These are phyloP conservation scores for Lichina pygmaea DNA, from an alignment of 495 filamentous ascomycete species.

Conservation along the genomic window DNA sequence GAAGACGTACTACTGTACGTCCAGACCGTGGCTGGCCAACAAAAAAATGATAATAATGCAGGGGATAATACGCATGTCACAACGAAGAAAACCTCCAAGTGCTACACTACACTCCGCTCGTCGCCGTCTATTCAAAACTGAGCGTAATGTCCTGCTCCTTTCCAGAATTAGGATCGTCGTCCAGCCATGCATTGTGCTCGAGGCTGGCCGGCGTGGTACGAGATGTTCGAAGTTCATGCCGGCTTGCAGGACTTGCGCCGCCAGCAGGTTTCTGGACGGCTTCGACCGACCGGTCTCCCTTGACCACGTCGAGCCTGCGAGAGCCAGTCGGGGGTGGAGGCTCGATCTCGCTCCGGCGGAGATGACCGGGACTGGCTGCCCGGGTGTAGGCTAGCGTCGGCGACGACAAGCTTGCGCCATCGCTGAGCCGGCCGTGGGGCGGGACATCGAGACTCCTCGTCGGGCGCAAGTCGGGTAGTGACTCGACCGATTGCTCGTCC, in stretches of 20 bases:
- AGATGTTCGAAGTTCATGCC: constrained; percentile 17
- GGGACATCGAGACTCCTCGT: constrained; percentile 20
- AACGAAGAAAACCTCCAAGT: too few species aligned
- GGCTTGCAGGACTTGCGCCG: not conserved
- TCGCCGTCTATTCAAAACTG: constrained; percentile 22
- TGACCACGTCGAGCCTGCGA: too few species aligned
- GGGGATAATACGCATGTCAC: too few species aligned
- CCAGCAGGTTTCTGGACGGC: too few species aligned
- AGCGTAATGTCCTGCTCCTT: constrained; percentile 25
- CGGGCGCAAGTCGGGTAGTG: constrained; percentile 12
- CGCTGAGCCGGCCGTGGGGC: not conserved
- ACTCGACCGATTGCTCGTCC: too few species aligned
- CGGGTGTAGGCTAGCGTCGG: not conserved
- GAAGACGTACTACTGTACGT: too few species aligned
- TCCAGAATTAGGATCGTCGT: constrained; percentile 28
- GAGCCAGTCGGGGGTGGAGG: too few species aligned
- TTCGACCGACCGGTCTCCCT: too few species aligned
- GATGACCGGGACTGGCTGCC: not conserved
- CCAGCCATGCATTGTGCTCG: constrained; percentile 61
- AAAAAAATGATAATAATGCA: not conserved
- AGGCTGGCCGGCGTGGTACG: constrained; percentile 13
- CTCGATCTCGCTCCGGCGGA: too few species aligned
- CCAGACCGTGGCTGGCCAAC: too few species aligned
- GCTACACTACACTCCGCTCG: too few species aligned
- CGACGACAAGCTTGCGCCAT: not conserved